These are phyloP conservation scores for Dicorynia guianensis DNA, from an alignment of 306 rosid genomes.

Conservation along the genomic window DNA sequence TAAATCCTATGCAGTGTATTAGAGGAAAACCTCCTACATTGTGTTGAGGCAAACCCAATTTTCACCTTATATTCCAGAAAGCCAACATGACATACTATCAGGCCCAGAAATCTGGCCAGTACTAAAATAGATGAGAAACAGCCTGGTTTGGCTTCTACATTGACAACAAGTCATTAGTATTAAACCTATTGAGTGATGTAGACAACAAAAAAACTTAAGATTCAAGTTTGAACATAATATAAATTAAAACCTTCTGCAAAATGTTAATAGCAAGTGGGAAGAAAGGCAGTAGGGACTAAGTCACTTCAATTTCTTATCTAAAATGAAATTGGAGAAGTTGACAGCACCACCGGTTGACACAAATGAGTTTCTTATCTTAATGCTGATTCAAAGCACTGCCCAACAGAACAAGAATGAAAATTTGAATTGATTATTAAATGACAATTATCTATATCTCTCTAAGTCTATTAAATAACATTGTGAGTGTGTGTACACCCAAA, in stretches of 20 bases:
- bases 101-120: not conserved
- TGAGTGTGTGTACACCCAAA: not conserved
- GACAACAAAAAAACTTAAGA: not conserved
- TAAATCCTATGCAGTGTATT: not conserved
- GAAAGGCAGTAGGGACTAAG: not conserved
- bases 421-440: not conserved
- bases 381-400: not conserved
- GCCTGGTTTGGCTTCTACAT: not conserved
- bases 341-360: slow-evolving; percentile 5
- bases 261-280: not conserved
- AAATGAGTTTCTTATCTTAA: not conserved
- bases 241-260: not conserved
- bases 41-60: not conserved
- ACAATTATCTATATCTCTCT: not conserved
- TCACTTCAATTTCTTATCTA: not conserved
- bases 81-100: not conserved
- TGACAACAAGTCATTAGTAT: not conserved
- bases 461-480: not conserved
- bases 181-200: not conserved
- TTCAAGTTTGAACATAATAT: not conserved
- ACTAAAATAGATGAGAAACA: not conserved
- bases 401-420: not conserved
- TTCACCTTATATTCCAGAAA: not conserved
- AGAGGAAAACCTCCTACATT: slow-evolving; percentile 1
- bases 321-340: not conserved